Evolutionary conservation across 305 asterid genomes (phyloP).

Genomic region (Salvia sclarea): DNA sequence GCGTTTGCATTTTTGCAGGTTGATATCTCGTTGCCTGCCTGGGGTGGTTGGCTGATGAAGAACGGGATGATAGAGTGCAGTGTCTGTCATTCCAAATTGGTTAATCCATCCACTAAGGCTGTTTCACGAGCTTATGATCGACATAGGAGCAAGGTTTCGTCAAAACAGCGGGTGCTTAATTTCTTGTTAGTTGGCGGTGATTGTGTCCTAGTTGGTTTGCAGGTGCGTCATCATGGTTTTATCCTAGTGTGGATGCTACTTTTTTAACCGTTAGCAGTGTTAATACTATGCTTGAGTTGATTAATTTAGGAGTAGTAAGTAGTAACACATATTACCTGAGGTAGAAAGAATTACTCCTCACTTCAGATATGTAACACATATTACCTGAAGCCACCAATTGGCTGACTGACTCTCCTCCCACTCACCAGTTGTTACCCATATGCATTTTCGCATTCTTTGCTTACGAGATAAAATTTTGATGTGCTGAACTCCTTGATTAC

Average conservation of each 20-base stretch:
- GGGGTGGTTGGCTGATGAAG: conserved; percentile 46
- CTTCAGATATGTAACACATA: not conserved
- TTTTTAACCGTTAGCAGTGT: not conserved
- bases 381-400: not conserved
- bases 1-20: conserved; percentile 22
- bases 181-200: conserved; percentile 71
- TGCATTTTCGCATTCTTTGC: not conserved
- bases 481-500: not conserved
- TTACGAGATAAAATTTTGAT: not conserved
- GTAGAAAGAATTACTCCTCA: not conserved
- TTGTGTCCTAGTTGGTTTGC: conserved; percentile 75
- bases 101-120: conserved; percentile 58
- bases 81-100: conserved; percentile 75
- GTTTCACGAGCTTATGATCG: conserved; percentile 72
- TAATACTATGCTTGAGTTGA: conserved; percentile 11
- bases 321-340: no score
- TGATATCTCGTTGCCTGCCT: conserved; percentile 37
- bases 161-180: conserved; percentile 71
- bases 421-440: not conserved
- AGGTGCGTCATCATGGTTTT: conserved; percentile 42
- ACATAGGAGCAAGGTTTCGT: conserved; percentile 64
- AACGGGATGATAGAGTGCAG: conserved; percentile 82
- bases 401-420: conserved; percentile 7
- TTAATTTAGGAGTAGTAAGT: not conserved
- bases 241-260: not conserved